Base-by-base conservation (phyloP, 169 alveolate genomes). In the Babesia ovata region DNA sequence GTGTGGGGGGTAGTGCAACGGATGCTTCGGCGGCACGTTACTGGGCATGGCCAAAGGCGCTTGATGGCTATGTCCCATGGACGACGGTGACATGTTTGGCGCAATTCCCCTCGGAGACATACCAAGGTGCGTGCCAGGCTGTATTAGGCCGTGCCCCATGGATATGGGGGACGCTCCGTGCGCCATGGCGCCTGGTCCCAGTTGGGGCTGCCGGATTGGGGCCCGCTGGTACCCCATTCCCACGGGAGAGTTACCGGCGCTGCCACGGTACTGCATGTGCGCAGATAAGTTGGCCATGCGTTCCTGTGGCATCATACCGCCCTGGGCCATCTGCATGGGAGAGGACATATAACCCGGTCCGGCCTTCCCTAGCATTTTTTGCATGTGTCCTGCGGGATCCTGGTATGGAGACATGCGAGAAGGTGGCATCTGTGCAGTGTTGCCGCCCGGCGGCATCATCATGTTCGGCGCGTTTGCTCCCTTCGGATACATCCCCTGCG, bases 291-390 rank as follows among this genome's bases (percentile, higher is more conserved):
- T 50, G n/a, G 46, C 29, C 76, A 67, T 67, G 48, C 11, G 76
- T 1, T 67, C 76, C 14, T n/a, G 76, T 7, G 63, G 76, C 65
- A 50, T 50, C 76, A 50, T 50, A 8, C 33, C 54, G 17, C 49
- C 54, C 4, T 8, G 76, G 22, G 14, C 48, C 66, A 67, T 42
- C 45, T 36, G 33, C 66, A 24, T 13, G 56, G 45, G 14, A 6
- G 76, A 56, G 50, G 45, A 62, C 48, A 67, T 67, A 50, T 52
- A 67, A 2, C 76, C 66, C 4, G 63, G 76, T 10, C 53, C 66
- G n/a, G 57, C 58, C 24, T 16, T 19, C 26, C 65, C 67, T 65
- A 67, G 52, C 76, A 67, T 67, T 56, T 50, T 50, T 9, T 65
- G 76, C 76, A 67, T 67, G 39, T 28, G 63, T 8, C 63, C 65